Evolutionary conservation across 2,329 filamentous ascomycete species (phyloP).

Genomic region (Bipolaris bicolor): DNA sequence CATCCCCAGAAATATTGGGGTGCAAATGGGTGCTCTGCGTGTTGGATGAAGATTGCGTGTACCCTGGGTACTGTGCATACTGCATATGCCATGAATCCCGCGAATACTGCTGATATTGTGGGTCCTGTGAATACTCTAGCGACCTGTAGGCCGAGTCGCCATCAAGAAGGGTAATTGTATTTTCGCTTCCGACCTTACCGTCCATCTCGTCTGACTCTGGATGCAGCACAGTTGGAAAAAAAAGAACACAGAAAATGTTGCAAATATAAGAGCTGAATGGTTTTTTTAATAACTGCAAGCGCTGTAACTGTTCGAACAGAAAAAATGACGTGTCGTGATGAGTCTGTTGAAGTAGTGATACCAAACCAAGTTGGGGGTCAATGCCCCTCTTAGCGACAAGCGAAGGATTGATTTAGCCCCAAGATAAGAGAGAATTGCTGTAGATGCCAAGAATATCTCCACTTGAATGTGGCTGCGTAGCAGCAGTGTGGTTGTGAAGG

Average conservation of each 20-base stretch:
- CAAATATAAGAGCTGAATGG: not conserved
- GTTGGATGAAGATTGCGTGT: not conserved
- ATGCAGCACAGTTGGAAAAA: not conserved
- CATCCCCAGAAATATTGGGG: not conserved
- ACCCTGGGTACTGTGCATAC: too few species aligned
- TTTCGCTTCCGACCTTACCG: not conserved
- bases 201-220: not conserved
- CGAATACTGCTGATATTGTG: too few species aligned
- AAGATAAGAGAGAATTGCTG: not conserved
- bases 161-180: not conserved
- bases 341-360: not conserved
- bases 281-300: not conserved
- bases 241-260: not conserved
- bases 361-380: not conserved
- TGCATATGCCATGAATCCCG: too few species aligned
- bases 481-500: too few species aligned
- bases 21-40: conserved; percentile 1
- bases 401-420: not conserved
- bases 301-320: not conserved
- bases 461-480: not conserved
- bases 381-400: not conserved
- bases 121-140: not conserved
- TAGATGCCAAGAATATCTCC: not conserved
- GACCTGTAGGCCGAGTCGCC: not conserved
- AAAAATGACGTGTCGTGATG: not conserved